phyloP scores from a whole-genome alignment of 331 rosid species.

The Phaseolus coccineus region DNA sequence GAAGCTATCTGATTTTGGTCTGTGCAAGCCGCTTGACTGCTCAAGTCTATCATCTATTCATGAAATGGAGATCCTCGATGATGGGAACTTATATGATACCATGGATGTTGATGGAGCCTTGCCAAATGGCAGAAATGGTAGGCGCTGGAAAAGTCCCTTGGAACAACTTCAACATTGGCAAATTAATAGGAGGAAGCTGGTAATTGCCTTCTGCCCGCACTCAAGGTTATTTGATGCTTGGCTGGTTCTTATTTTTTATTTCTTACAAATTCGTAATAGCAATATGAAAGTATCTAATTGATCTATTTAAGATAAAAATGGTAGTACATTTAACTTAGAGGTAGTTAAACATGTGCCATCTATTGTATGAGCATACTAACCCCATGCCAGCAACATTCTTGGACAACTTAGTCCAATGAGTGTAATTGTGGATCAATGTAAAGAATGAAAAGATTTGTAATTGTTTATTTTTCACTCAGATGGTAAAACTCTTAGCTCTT shows the following conservation, averaged over 20 bases:
- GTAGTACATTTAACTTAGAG: background rate
- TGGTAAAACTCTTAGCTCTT: conserved; percentile 38
- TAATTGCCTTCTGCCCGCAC: conserved; percentile 43
- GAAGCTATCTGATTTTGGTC: conserved; percentile 98
- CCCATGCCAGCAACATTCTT: conserved; percentile 18
- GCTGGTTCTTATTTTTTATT: conserved; percentile 14
- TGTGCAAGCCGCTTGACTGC: conserved; percentile 98
- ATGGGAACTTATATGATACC: conserved; percentile 79
- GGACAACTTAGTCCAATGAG: conserved; percentile 21
- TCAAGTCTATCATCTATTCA: conserved; percentile 73
- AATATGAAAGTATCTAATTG: conserved; percentile 4
- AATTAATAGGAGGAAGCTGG: conserved; percentile 84
- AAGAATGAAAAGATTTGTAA: conserved; percentile 11
- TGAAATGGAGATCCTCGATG: conserved; percentile 83
- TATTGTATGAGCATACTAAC: conserved; percentile 8
- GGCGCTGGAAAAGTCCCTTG: conserved; percentile 94
- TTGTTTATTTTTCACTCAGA: conserved; percentile 29
- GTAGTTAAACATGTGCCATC: conserved; percentile 6
- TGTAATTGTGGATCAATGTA: conserved; percentile 4
- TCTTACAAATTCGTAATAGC: conserved; percentile 7
- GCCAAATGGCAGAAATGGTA: conserved; percentile 69
- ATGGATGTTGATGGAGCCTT: conserved; percentile 61
- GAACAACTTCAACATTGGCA: conserved; percentile 99
- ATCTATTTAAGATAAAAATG: background rate
- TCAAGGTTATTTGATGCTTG: conserved; percentile 45